phyloP scores from a whole-genome alignment of 352 stramenopile species.

The Phytophthora melonis region DNA sequence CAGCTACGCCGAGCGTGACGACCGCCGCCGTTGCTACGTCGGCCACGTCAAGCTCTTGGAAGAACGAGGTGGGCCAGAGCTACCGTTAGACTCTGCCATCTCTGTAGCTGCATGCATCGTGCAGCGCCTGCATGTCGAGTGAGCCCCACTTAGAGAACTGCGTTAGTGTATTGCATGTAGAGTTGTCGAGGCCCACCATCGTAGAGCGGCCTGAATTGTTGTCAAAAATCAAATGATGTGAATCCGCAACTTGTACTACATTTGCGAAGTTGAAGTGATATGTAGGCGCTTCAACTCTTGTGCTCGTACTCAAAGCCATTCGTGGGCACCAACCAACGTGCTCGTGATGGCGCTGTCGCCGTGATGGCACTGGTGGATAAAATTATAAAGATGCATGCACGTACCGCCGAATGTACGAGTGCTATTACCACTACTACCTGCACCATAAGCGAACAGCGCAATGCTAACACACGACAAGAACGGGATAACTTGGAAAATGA shows the following conservation, averaged over 20 bases:
- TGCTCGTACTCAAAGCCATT: too few species aligned
- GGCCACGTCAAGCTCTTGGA: slow-evolving; percentile 17
- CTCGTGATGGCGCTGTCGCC: too few species aligned
- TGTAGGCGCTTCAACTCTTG: not conserved
- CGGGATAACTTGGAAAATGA: not conserved
- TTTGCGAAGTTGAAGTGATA: too few species aligned
- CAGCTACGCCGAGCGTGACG: slow-evolving; percentile 4
- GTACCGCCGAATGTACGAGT: not conserved
- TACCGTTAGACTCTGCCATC: slow-evolving; percentile 9
- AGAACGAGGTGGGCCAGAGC: slow-evolving; percentile 21
- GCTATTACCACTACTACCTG: not conserved
- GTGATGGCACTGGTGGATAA: too few species aligned
- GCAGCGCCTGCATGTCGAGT: slow-evolving; percentile 34
- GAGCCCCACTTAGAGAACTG: slow-evolving; percentile 40
- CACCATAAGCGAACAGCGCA: too few species aligned
- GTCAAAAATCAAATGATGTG: slow-evolving; percentile 15
- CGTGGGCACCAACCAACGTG: too few species aligned
- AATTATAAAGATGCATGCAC: too few species aligned
- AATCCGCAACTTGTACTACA: not conserved
- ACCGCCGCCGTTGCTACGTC: not conserved
- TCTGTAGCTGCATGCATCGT: slow-evolving; percentile 8
- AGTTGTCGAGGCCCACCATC: slow-evolving; percentile 15
- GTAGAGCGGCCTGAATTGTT: slow-evolving; percentile 10
- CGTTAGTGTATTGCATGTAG: slow-evolving; percentile 25
- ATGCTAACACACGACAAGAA: not conserved